Conservation (phyloP, 495 filamentous ascomycete species). For the Cenococcum geophilum region DNA sequence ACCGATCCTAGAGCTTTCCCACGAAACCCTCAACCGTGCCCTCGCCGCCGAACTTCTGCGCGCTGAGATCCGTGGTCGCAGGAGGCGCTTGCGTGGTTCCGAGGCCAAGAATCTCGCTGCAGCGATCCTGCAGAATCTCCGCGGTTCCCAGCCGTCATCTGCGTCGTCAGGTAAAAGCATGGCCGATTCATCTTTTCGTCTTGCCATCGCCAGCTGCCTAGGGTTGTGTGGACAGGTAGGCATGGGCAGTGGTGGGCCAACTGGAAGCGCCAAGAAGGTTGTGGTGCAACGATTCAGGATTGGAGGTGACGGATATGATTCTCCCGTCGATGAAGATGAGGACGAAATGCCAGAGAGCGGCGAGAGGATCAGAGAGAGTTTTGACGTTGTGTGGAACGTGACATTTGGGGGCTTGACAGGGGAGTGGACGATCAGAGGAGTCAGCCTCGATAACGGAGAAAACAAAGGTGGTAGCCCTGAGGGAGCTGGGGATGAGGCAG, state of each 20-base stretch:
- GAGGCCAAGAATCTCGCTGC: constrained; percentile 39
- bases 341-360: constrained; percentile 20
- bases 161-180: constrained; percentile 15
- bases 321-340: constrained; percentile 34
- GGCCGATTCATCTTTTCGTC: constrained; percentile 27
- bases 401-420: constrained; percentile 30
- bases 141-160: constrained; percentile 17
- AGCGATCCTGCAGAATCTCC: constrained; percentile 31
- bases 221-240: constrained; percentile 32
- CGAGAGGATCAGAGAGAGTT: constrained; percentile 29
- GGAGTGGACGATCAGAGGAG: constrained; percentile 32
- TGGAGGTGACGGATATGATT: constrained; percentile 38
- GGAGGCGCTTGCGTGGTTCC: constrained; percentile 34
- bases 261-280: constrained; percentile 31
- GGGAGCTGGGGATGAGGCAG: not conserved
- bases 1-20: not conserved
- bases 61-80: constrained; percentile 33
- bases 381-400: constrained; percentile 34
- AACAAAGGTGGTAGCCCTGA: not conserved
- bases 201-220: constrained; percentile 35
- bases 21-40: constrained; percentile 33
- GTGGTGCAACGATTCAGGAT: constrained; percentile 33
- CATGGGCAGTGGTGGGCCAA: constrained; percentile 31
- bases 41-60: constrained; percentile 37
- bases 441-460: constrained; percentile 7